Evolutionary conservation across 2,329 filamentous ascomycete genomes (phyloP), one percentile per base, ranked within the genome.

Genomic region (Cercospora sojina): DNA sequence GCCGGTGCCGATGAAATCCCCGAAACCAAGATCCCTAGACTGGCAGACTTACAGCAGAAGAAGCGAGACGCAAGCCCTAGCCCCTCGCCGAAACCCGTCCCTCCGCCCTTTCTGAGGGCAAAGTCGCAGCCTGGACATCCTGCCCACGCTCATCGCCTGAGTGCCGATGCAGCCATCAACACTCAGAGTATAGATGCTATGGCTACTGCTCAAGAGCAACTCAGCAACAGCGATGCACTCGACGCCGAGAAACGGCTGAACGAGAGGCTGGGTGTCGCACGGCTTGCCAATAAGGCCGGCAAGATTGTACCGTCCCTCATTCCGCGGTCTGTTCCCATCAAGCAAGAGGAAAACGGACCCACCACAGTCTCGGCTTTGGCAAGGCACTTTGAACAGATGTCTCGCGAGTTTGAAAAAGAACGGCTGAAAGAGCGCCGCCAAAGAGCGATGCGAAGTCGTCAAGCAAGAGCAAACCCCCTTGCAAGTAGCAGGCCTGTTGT

Each of bases 401-500:
- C 93, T 73, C 90, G 93, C 25, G 96, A 99, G 75, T 99, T 99
- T 72, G 93, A 97, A 76, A 96, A 94, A 74, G 94, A 99, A 79
- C 87, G 95, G 53, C 87, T 96, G 71, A 90, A 91, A 58, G 94
- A 98, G 77, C 88, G 91, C 70, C 90, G 90, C 73, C 90, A 93
- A 77, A 84, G 92, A 66, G 91, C 92, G 27, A 91, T 91, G 55
- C 92, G 89, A 74, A 88, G 90, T 75, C 85, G 87, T 51, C 87
- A 88, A 77, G 91, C 92, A 13, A 87, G 93, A 68, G 92, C 92
- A 0, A 94, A 94, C 76, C 94, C 95, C 20, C 87, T 95, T 70
- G 92, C 93, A 47, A 93, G 92, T 18, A 96, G 94, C n/a, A 95
- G 93, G 74, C 93, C 95, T 6, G 94, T 96, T 67, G 93, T 99